Evolutionary conservation across 768 basidiomycete genomes (phyloP).

Genomic region (Polyporus arcularius): DNA sequence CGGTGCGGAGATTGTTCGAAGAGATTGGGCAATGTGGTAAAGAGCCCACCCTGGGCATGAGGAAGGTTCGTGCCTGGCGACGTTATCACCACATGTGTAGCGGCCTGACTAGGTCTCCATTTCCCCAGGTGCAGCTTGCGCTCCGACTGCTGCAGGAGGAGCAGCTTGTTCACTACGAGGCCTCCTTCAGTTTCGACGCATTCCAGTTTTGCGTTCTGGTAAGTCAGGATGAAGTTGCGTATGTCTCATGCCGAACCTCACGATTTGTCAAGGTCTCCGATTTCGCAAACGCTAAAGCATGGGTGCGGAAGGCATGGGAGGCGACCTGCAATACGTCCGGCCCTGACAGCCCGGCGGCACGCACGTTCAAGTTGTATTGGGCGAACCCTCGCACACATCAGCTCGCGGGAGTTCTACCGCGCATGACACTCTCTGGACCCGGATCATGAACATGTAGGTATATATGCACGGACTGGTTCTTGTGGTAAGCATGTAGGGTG

Average conservation of each 20-base stretch:
- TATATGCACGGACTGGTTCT: too few relatives aligned
- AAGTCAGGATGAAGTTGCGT: not conserved
- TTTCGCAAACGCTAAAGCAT: slow-evolving; percentile 21
- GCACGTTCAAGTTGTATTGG: slow-evolving; percentile 34
- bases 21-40: slow-evolving; percentile 26
- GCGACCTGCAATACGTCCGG: slow-evolving; percentile 20
- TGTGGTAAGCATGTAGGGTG: too few relatives aligned
- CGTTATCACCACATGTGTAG: not conserved
- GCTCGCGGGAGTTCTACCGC: slow-evolving; percentile 24
- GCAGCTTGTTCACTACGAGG: slow-evolving; percentile 27
- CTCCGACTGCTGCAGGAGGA: slow-evolving; percentile 30
- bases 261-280: slow-evolving; percentile 17
- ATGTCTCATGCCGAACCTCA: too few relatives aligned
- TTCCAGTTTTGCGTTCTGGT: slow-evolving; percentile 32
- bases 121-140: slow-evolving; percentile 27
- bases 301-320: slow-evolving; percentile 25
- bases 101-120: not conserved
- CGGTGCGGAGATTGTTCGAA: slow-evolving; percentile 23
- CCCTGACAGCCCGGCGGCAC: slow-evolving; percentile 22
- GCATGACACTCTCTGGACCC: slow-evolving; percentile 26
- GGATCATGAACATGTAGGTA: slow-evolving; percentile 6
- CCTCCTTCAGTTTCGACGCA: slow-evolving; percentile 33
- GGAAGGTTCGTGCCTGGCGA: slow-evolving; percentile 25
- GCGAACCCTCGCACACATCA: slow-evolving; percentile 30
- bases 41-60: slow-evolving; percentile 27